Evolutionary conservation across 116 monocot species (phyloP).

Genomic region (Iris pallida): DNA sequence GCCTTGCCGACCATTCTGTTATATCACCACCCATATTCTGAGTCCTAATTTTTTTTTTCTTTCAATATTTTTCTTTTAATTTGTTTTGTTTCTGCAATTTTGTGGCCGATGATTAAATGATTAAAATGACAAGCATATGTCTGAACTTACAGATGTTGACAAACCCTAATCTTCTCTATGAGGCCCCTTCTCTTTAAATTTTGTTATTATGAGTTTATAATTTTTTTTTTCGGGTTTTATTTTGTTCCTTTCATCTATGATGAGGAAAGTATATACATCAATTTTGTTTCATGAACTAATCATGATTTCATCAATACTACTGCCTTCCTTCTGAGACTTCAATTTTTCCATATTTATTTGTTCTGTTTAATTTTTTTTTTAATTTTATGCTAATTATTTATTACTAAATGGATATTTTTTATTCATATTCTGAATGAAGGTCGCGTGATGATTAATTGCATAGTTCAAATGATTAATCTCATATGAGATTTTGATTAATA

Average conservation of each 20-base stretch:
- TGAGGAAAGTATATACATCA: not conserved
- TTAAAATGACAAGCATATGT: constrained; percentile 76
- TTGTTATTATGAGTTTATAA: not conserved
- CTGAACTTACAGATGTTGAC: constrained; percentile 30
- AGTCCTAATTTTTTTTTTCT: constrained; percentile 19
- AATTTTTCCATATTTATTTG: no score
- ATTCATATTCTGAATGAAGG: not conserved
- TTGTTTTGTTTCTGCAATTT: not conserved
- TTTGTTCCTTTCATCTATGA: not conserved
- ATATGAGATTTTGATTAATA: constrained; percentile 15
- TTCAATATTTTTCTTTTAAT: not conserved
- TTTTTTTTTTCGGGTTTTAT: not conserved
- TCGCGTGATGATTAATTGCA: constrained; percentile 13
- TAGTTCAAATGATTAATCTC: constrained; percentile 19
- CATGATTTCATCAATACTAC: constrained; percentile 3
- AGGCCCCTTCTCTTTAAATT: constrained; percentile 3
- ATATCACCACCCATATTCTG: constrained; percentile 98
- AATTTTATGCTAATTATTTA: not conserved
- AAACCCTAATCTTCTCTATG: constrained; percentile 28
- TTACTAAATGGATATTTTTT: no score
- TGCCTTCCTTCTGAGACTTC: constrained; percentile 1
- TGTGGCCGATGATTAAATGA: constrained; percentile 50
- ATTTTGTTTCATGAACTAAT: not conserved
- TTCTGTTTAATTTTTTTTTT: no score
- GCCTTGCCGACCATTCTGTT: constrained; percentile 92